Base-by-base conservation (phyloP, 23 red algal species). In the Cyanidioschyzon merolae region DNA sequence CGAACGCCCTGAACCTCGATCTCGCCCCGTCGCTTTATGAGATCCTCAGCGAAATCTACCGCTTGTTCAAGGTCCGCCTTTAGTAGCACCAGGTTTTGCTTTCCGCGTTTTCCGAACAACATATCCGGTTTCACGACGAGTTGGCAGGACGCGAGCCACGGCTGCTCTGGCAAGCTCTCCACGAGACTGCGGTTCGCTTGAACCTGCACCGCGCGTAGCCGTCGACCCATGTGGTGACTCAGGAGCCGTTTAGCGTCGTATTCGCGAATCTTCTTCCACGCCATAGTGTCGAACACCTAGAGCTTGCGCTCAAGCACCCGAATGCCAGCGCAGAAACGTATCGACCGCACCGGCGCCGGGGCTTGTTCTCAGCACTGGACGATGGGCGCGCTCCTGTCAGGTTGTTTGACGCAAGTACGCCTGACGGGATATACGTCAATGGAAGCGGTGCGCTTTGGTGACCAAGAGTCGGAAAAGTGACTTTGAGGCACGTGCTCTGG, bases 41-140 rank as follows among this genome's bases (percentile, higher is more conserved):
- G 78, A 37, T 74, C 74, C 63, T 45, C 30, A 39, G 91, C 79
- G 71, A 90, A 89, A 1, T 27, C 39, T 35, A 78, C 76, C 1
- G 85, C 94, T 1, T 38, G 37, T 26, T 50, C 18, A 58, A 86
- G 82, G 82, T 89, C 75, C 15, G 82, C 86, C 68, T 91, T 77
- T 30, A 98, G 76, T 27, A 86, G 26, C 29, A 98, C 94, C 34
- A 98, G 83, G 59, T 98, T 89, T 51, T 89, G 87, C 74, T 98
- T 98, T 1, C 94, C 94, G 34, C 94, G 84, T 74, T 91, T 91
- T 0, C 94, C 94, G 54, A 98, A 98, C 16, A 98, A 51, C 94
- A 98, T 98, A 77, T 98, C 94, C 37, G 94, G 94, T 75, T 98
- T 98, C 18, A 98, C 88, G 26, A 98, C 94, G 3, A 98, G 88